phyloP scores from a whole-genome alignment of 2,329 filamentous ascomycete species.

The Colletotrichum plurivorum region DNA sequence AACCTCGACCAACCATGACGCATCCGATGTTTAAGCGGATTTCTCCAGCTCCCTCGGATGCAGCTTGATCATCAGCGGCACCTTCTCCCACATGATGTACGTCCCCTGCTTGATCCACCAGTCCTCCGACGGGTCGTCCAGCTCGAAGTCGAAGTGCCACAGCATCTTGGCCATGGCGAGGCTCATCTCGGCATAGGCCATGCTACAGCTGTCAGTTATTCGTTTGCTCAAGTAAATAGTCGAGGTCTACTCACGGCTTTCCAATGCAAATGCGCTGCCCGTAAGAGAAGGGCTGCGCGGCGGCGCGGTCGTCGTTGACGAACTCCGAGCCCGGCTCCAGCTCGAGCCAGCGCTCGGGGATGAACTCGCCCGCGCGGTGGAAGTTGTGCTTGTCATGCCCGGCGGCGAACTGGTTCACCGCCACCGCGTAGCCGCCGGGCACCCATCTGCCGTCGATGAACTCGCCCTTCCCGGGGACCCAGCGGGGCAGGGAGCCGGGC shows the following conservation, averaged over 20 bases:
- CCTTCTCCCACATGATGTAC: slow-evolving; percentile 26
- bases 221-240: not conserved
- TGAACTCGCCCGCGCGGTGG: slow-evolving; percentile 6
- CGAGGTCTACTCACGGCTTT: slow-evolving; percentile 55
- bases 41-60: not conserved
- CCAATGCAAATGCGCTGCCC: slow-evolving; percentile 66
- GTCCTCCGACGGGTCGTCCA: slow-evolving; percentile 48
- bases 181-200: slow-evolving; percentile 64
- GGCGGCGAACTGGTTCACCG: slow-evolving; percentile 16
- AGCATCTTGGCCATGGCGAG: slow-evolving; percentile 60
- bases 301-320: not conserved
- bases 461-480: slow-evolving; percentile 17
- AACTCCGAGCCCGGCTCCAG: slow-evolving; percentile 5
- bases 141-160: slow-evolving; percentile 60
- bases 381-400: slow-evolving; percentile 10
- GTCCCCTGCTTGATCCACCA: slow-evolving; percentile 49
- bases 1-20: not conserved
- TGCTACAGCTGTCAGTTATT: slow-evolving; percentile 38
- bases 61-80: slow-evolving; percentile 23
- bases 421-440: slow-evolving; percentile 9
- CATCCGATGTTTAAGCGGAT: not conserved
- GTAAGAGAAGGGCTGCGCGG: slow-evolving; percentile 60
- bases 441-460: slow-evolving; percentile 1
- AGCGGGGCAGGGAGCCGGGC: slow-evolving; percentile 4
- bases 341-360: slow-evolving; percentile 26